Percentiles rank a stretch among this genome's conserved stretches.
These are phyloP conservation scores for Salix suchowensis DNA, from an alignment of 345 rosid species.

Conservation along the genomic window DNA sequence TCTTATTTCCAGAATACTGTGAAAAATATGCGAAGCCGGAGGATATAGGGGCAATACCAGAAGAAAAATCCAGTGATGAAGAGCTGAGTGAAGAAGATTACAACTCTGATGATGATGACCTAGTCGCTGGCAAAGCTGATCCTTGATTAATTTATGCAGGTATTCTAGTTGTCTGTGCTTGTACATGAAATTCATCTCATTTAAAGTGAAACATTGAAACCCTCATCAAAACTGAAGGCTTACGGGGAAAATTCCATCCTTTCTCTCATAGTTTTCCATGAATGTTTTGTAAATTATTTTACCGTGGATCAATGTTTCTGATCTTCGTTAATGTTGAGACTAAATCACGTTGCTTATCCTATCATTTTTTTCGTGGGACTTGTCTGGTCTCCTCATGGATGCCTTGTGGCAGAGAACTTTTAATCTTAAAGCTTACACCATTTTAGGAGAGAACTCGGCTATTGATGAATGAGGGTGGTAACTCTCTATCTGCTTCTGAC, in stretches of 20 bases:
- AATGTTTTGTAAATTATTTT: conserved; percentile 40
- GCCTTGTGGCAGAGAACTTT: not conserved
- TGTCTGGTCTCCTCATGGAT: not conserved
- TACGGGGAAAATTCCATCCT: conserved; percentile 28
- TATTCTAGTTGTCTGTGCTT: conserved; percentile 21
- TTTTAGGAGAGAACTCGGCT: not conserved
- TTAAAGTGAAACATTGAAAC: conserved; percentile 21
- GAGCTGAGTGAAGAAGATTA: conserved; percentile 83
- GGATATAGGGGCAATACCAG: conserved; percentile 45
- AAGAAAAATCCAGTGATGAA: conserved; percentile 78
- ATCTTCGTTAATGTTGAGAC: conserved; percentile 25
- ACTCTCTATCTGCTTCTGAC: not conserved
- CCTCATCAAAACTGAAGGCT: conserved; percentile 18
- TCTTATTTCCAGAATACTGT: conserved; percentile 51
- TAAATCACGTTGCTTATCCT: not conserved
- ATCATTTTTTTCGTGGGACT: not conserved
- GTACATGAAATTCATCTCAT: conserved; percentile 44
- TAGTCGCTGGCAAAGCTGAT: conserved; percentile 78
- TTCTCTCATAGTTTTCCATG: conserved; percentile 31
- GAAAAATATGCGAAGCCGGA: conserved; percentile 89
- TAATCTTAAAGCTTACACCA: not conserved
- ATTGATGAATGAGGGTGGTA: not conserved
- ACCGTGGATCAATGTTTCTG: conserved; percentile 21
- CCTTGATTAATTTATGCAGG: conserved; percentile 34
- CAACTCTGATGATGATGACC: conserved; percentile 61